Conservation (phyloP, 1,284 basidiomycete species). For the Moesziomyces parantarcticus region DNA sequence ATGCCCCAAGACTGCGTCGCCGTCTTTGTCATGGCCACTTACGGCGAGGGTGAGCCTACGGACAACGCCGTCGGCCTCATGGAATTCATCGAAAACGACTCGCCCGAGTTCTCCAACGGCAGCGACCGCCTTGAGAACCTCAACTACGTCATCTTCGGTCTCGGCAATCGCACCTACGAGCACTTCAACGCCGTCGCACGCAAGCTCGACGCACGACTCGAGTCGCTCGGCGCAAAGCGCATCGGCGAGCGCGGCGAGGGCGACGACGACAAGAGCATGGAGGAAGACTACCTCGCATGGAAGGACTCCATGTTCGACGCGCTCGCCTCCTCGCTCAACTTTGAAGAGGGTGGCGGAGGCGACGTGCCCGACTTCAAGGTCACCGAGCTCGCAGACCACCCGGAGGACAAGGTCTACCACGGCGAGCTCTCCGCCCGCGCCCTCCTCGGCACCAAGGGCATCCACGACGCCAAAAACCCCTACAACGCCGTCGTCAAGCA, state of each 20-base stretch:
- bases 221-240: constrained; percentile 83
- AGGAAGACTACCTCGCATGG: constrained; percentile 99
- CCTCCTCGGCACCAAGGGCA: constrained; percentile 82
- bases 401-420: constrained; percentile 60
- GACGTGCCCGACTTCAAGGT: constrained; percentile 95
- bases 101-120: constrained; percentile 86
- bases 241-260: constrained; percentile 94
- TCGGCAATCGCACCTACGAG: constrained; percentile 85
- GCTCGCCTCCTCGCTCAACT: constrained; percentile 81
- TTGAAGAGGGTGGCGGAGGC: constrained; percentile 95
- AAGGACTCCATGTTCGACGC: constrained; percentile 96
- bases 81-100: constrained; percentile 87
- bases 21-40: constrained; percentile 96
- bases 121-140: constrained; percentile 82
- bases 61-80: constrained; percentile 96
- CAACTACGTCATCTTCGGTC: constrained; percentile 93
- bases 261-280: constrained; percentile 99
- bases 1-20: constrained; percentile 85
- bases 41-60: constrained; percentile 98
- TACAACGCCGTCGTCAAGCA: constrained; percentile 84
- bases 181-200: constrained; percentile 90
- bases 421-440: constrained; percentile 75
- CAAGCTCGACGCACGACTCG: constrained; percentile 80
- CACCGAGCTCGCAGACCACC: constrained; percentile 75
- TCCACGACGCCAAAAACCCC: constrained; percentile 97